Conservation (phyloP, 176 grass and related monocot genomes). For the Oryza brachyantha region DNA sequence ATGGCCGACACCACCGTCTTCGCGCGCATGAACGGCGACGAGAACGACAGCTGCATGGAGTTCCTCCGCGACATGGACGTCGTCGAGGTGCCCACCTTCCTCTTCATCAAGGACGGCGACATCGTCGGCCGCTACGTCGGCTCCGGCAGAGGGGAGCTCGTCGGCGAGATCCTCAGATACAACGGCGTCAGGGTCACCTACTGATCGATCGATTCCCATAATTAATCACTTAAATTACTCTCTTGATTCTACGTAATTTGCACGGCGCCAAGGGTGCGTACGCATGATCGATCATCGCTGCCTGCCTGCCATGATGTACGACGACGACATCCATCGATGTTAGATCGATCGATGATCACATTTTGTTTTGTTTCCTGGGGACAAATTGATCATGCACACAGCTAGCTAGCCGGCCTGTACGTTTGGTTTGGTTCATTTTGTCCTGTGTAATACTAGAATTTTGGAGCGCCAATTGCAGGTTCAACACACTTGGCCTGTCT, state of each 20-base stretch:
- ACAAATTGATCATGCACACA: neutral
- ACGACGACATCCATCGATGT: neutral
- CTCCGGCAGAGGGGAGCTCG: constrained; percentile 88
- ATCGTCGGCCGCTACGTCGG: constrained; percentile 84
- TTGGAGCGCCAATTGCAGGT: too few relatives aligned
- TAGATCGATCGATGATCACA: too few relatives aligned
- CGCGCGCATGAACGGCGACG: constrained; percentile 94
- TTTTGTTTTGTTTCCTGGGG: neutral
- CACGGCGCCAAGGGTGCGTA: too few relatives aligned
- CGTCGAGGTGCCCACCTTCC: constrained; percentile 88
- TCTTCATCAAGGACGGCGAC: constrained; percentile 75
- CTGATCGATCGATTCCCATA: too few relatives aligned
- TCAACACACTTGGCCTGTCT: too few relatives aligned
- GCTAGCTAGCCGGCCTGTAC: too few relatives aligned
- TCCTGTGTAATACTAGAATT: too few relatives aligned
- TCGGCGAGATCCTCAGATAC: constrained; percentile 95
- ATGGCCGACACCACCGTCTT: constrained; percentile 79
- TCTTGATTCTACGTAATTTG: neutral
- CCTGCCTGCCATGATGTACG: too few relatives aligned
- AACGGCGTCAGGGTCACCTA: constrained; percentile 79
- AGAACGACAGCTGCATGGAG: constrained; percentile 93
- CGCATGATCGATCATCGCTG: too few relatives aligned
- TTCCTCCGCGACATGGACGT: constrained; percentile 88
- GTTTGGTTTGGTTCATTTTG: too few relatives aligned
- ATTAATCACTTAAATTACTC: neutral